Percentiles rank a stretch among this genome's conserved stretches.
These are phyloP conservation scores for Quercus engelmannii DNA, from an alignment of 306 rosid species.

Conservation along the genomic window DNA sequence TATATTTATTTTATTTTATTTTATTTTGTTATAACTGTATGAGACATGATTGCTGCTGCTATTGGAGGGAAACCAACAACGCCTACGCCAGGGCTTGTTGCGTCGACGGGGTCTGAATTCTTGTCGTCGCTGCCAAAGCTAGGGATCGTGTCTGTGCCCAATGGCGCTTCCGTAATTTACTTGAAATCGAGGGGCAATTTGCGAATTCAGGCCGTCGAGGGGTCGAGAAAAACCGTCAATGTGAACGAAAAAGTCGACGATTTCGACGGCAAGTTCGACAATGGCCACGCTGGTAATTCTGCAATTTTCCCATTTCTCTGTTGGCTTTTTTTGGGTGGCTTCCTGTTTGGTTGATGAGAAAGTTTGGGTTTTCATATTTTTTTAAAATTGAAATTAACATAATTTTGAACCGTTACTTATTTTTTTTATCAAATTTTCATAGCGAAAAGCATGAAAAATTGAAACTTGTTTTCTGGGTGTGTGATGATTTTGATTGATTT, in stretches of 20 bases:
- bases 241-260: constrained; percentile 25
- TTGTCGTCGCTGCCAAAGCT: constrained; percentile 7
- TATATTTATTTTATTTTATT: no score
- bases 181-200: constrained; percentile 30
- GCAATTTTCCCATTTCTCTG: constrained; percentile 16
- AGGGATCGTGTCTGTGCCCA: constrained; percentile 17
- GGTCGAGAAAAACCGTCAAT: constrained; percentile 25
- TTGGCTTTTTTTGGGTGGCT: neutral
- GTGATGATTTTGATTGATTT: neutral
- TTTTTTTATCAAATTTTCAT: no score
- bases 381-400: neutral
- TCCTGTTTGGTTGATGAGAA: neutral
- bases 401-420: no score
- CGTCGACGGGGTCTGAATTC: constrained; percentile 13
- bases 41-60: constrained; percentile 42
- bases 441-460: no score
- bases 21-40: neutral
- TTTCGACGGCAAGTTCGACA: constrained; percentile 16
- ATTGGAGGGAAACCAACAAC: constrained; percentile 23
- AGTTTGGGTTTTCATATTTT: neutral
- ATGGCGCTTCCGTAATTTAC: constrained; percentile 6
- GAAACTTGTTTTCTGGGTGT: neutral
- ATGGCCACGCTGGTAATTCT: constrained; percentile 38
- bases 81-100: constrained; percentile 6
- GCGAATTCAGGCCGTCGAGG: constrained; percentile 35